Conservation (phyloP, 176 grass and related monocot species). For the Themeda triandra region DNA sequence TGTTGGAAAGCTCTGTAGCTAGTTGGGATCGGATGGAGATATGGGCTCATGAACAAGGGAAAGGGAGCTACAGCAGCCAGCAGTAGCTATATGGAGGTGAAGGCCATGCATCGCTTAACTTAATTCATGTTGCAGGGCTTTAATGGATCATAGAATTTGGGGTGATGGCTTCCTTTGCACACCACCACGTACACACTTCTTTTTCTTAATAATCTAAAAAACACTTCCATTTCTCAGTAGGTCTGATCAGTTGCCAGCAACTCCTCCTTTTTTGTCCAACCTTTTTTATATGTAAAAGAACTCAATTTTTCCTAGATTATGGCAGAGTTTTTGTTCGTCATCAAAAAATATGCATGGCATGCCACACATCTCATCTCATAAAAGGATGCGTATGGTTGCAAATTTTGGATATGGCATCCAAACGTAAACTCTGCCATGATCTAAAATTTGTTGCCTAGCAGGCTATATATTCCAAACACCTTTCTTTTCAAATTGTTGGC, state of each 20-base stretch:
- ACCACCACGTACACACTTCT: not conserved
- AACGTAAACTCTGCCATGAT: not conserved
- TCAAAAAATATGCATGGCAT: not conserved
- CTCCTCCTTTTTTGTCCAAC: too few relatives aligned
- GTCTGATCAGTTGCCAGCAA: too few relatives aligned
- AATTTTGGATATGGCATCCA: not conserved
- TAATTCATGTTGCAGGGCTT: not conserved
- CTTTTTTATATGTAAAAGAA: too few relatives aligned
- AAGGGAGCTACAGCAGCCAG: too few relatives aligned
- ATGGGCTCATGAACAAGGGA: slow-evolving; percentile 8
- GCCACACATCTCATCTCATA: not conserved
- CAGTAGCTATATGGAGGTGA: too few relatives aligned
- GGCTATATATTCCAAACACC: not conserved
- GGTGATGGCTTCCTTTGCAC: not conserved
- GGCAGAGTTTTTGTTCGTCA: not conserved
- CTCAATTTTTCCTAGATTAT: not conserved
- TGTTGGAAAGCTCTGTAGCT: not conserved
- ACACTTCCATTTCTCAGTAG: too few relatives aligned
- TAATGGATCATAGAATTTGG: not conserved
- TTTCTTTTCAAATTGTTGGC: not conserved
- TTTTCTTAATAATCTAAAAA: not conserved
- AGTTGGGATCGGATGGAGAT: not conserved
- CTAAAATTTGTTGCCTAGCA: too few relatives aligned
- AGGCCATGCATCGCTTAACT: not conserved
- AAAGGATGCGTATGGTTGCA: not conserved